Evolutionary conservation across 1,139 yeast species (phyloP).

Genomic region (Yamadazyma sp.): DNA sequence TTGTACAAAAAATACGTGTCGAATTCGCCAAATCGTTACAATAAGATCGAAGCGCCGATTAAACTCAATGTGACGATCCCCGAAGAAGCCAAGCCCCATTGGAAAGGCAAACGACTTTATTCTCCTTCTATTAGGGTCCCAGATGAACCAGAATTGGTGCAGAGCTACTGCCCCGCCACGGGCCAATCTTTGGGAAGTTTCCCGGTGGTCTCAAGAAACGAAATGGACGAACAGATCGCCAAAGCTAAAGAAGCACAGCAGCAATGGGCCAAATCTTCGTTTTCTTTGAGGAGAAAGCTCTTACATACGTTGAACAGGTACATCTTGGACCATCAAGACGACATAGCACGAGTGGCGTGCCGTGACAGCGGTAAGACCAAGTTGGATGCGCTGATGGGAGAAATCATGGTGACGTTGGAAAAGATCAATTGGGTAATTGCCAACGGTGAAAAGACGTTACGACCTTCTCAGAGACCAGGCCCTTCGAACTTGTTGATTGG

Average conservation of each 20-base stretch:
- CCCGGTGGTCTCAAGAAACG: slow-evolving; percentile 59
- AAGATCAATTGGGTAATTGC: slow-evolving; percentile 85
- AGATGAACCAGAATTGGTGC: slow-evolving; percentile 66
- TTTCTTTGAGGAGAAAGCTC: slow-evolving; percentile 66
- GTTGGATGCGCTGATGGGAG: slow-evolving; percentile 96
- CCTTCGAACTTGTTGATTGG: slow-evolving; percentile 72
- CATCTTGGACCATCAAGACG: slow-evolving; percentile 79
- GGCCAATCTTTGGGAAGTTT: slow-evolving; percentile 82
- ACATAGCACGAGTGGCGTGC: slow-evolving; percentile 88
- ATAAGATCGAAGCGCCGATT: slow-evolving; percentile 44
- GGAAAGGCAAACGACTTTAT: slow-evolving; percentile 83
- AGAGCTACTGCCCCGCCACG: slow-evolving; percentile 93
- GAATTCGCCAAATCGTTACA: slow-evolving; percentile 40
- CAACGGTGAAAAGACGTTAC: slow-evolving; percentile 73
- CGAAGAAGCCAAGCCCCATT: slow-evolving; percentile 82
- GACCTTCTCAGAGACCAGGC: slow-evolving; percentile 79
- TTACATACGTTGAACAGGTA: slow-evolving; percentile 69
- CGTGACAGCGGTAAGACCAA: slow-evolving; percentile 95
- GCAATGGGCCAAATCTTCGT: slow-evolving; percentile 56
- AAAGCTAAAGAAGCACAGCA: slow-evolving; percentile 60
- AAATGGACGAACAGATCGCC: slow-evolving; percentile 65
- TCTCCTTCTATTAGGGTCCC: slow-evolving; percentile 54
- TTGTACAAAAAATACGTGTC: slow-evolving; percentile 40
- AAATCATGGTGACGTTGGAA: slow-evolving; percentile 88
- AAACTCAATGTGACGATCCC: slow-evolving; percentile 65